Evolutionary conservation across 805 yeast genomes (phyloP), one percentile per base, ranked within the genome.

Genomic region (Crinitomyces ghanaensis): DNA sequence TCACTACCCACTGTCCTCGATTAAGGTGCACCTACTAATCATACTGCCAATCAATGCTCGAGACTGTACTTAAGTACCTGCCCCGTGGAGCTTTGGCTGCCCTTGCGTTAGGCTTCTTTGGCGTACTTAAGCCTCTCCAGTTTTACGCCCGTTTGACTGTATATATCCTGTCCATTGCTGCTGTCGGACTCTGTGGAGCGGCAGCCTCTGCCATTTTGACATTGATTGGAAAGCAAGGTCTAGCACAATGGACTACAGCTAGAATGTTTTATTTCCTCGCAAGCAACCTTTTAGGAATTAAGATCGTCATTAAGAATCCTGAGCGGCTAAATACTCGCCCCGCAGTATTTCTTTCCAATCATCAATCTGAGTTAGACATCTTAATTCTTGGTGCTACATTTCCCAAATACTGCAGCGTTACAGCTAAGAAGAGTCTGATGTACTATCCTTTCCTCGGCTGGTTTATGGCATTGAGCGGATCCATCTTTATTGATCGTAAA

Each of bases 391-490:
- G 95, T 18, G 72, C 70, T 44, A 57, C 83, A 26, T 91, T 91
- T 65, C 95, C 94, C 33, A 73, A 74, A 31, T 83, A 82, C 32
- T 84, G 86, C 62, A 76, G 86, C 5, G 95, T 91, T 29, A 91
- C 97, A 1, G 91, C 96, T 22, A 91, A 91, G 59, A 75, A 73
- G 54, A 77, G 82, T 4, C 67, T 91, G 49, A 74, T 81, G 48
- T 83, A 72, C 52, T 63, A 84, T 33, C 99, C 99, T 12, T 70
- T 91, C 48, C 65, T 91, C 46, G 99, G 99, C 9, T 88, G 96
- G 97, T 91, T 86, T 61, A 86, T 91, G 98, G 50, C 73, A 17
- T 68, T 84, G 16, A 74, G 91, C 41, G 95, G 95, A 8, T 79
- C 97, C 2, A 78, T 88, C 46, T 91, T 91, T 59, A 64, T 91